Evolutionary conservation across 2,329 filamentous ascomycete species (phyloP).

Genomic region (Botryosphaeria agaves): DNA sequence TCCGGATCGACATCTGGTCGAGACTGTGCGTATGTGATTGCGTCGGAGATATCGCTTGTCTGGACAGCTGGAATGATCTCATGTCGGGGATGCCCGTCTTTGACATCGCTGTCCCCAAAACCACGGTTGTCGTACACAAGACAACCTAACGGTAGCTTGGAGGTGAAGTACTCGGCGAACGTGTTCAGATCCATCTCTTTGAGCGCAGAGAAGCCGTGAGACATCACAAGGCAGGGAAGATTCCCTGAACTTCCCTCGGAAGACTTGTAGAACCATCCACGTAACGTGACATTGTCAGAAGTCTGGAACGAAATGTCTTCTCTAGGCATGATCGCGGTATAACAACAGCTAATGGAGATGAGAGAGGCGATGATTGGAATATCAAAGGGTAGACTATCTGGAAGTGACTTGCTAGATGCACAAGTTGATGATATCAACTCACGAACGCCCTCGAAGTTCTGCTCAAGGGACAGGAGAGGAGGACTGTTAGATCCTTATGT

Average conservation of each 20-base stretch:
- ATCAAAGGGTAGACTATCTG: too few species aligned
- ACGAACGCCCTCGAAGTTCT: too few species aligned
- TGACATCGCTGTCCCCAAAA: slow-evolving; percentile 15
- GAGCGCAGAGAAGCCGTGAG: slow-evolving; percentile 6
- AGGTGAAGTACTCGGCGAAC: slow-evolving; percentile 8
- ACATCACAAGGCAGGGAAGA: slow-evolving; percentile 5
- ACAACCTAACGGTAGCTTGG: slow-evolving; percentile 9
- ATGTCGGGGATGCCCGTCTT: slow-evolving; percentile 11
- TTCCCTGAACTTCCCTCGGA: neutral
- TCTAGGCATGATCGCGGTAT: neutral
- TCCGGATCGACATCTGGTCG: slow-evolving; percentile 12
- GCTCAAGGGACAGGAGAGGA: too few species aligned
- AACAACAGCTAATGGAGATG: neutral
- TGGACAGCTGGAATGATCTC: slow-evolving; percentile 17
- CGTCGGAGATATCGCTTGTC: slow-evolving; percentile 17
- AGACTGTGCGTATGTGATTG: slow-evolving; percentile 20
- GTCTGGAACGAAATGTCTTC: slow-evolving; percentile 4
- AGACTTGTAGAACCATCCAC: slow-evolving; percentile 4
- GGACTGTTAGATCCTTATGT: too few species aligned
- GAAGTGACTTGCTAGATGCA: too few species aligned
- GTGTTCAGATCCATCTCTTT: slow-evolving; percentile 9
- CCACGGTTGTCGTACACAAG: slow-evolving; percentile 19
- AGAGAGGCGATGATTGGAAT: too few species aligned
- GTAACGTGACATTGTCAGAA: slow-evolving; percentile 3
- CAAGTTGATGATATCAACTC: too few species aligned